phyloP scores from a whole-genome alignment of 306 rosid species.

The Hippophae gyantsensis region DNA sequence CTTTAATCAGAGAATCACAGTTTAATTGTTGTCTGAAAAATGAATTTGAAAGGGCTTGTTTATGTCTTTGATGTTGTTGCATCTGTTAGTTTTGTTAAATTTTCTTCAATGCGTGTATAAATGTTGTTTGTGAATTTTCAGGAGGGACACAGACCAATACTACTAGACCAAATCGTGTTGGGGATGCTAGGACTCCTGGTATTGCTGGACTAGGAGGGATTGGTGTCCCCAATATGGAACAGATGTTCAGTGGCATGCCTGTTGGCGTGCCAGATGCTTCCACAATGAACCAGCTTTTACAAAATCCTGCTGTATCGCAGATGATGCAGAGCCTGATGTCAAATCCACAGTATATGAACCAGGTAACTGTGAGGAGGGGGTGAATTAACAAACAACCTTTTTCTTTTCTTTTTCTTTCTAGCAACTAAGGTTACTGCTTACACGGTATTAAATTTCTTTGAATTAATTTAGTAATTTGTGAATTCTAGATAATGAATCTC shows the following conservation, averaged over 20 bases:
- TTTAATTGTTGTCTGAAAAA: no score
- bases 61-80: no score
- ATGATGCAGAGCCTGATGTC: conserved; percentile 81
- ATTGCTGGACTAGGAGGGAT: conserved; percentile 53
- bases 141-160: conserved; percentile 50
- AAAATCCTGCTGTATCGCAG: conserved; percentile 78
- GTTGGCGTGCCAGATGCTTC: conserved; percentile 56
- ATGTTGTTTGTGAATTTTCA: conserved; percentile 30
- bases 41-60: no score
- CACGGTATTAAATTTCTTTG: no score
- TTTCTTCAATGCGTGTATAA: no score
- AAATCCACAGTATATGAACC: conserved; percentile 67
- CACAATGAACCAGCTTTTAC: conserved; percentile 56
- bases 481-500: conserved; percentile 47
- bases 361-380: conserved; percentile 30
- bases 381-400: no score
- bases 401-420: no score
- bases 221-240: conserved; percentile 53
- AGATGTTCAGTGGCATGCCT: conserved; percentile 23
- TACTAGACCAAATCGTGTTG: conserved; percentile 38
- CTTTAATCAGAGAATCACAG: no score
- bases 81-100: no score
- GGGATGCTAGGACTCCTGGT: conserved; percentile 46
- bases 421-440: no score
- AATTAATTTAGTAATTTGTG: not conserved